These are phyloP conservation scores for Serendipita sp. DNA, from an alignment of 768 basidiomycete genomes.

Conservation along the genomic window DNA sequence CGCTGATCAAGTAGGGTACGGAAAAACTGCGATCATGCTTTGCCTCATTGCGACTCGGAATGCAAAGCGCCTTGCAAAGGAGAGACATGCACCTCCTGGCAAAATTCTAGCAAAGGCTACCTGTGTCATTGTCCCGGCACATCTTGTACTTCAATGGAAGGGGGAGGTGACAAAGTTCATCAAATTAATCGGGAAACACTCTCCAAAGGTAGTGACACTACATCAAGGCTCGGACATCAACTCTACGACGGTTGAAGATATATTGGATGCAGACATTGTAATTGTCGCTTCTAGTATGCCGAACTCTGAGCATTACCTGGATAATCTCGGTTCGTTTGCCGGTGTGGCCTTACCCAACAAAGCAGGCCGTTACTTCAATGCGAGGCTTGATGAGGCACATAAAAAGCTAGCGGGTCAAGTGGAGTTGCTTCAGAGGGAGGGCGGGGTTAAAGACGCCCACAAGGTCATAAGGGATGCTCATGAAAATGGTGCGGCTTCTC, in stretches of 20 bases:
- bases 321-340: constrained; percentile 57
- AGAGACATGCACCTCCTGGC: constrained; percentile 28
- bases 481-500: constrained; percentile 30
- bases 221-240: constrained; percentile 58
- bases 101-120: constrained; percentile 69
- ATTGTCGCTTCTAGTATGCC: constrained; percentile 79
- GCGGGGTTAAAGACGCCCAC: constrained; percentile 38
- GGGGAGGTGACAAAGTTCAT: constrained; percentile 76
- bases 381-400: constrained; percentile 51
- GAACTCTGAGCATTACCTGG: constrained; percentile 56
- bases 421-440: constrained; percentile 47
- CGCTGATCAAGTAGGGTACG: constrained; percentile 93
- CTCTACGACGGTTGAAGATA: constrained; percentile 47
- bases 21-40: constrained; percentile 89
- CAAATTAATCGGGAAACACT: constrained; percentile 14
- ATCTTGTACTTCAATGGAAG: constrained; percentile 79
- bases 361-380: constrained; percentile 80
- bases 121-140: constrained; percentile 74
- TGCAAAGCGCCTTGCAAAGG: constrained; percentile 41
- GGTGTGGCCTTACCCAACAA: constrained; percentile 42
- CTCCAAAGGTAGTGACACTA: constrained; percentile 39
- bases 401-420: constrained; percentile 46
- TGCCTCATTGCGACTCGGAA: constrained; percentile 54
- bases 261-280: constrained; percentile 71
- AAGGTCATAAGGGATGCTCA: constrained; percentile 47